Evolutionary conservation across 805 yeast genomes (phyloP).

Genomic region (Scheffersomyces stipitis): DNA sequence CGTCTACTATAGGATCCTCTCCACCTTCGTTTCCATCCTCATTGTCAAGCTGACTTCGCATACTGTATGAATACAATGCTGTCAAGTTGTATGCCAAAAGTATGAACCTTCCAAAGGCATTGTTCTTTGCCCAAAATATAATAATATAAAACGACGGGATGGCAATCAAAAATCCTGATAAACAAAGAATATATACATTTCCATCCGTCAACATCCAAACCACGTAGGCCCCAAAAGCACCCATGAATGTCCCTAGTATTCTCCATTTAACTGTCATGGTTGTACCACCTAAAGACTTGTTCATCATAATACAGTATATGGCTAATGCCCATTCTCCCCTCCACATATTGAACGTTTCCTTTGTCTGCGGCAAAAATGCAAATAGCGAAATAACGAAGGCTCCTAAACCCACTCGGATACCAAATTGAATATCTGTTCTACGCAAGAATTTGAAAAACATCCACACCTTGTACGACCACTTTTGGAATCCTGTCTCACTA

Average conservation of each 20-base stretch:
- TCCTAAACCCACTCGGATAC: conserved; percentile 77
- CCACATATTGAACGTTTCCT: conserved; percentile 59
- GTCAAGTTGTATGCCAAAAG: conserved; percentile 76
- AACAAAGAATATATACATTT: conserved; percentile 50
- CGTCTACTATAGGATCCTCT: conserved; percentile 61
- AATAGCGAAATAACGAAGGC: conserved; percentile 63
- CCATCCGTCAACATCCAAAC: conserved; percentile 63
- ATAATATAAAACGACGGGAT: conserved; percentile 58
- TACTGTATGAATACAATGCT: conserved; percentile 70
- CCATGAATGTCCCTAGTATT: conserved; percentile 71
- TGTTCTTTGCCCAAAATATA: conserved; percentile 61
- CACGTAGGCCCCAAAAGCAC: conserved; percentile 60
- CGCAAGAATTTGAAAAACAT: conserved; percentile 49
- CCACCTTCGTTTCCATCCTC: conserved; percentile 70
- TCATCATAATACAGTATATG: conserved; percentile 82
- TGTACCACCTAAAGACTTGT: conserved; percentile 82
- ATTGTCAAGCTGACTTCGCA: conserved; percentile 52
- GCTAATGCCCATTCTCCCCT: conserved; percentile 83
- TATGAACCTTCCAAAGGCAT: conserved; percentile 68
- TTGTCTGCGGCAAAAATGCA: conserved; percentile 62
- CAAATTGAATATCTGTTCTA: conserved; percentile 72
- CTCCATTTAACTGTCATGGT: conserved; percentile 75
- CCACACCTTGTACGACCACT: conserved; percentile 42
- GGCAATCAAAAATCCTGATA: conserved; percentile 47
- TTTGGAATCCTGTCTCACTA: conserved; percentile 1